phyloP scores from a whole-genome alignment of 345 rosid genomes.

The Lepidium aucheri region DNA sequence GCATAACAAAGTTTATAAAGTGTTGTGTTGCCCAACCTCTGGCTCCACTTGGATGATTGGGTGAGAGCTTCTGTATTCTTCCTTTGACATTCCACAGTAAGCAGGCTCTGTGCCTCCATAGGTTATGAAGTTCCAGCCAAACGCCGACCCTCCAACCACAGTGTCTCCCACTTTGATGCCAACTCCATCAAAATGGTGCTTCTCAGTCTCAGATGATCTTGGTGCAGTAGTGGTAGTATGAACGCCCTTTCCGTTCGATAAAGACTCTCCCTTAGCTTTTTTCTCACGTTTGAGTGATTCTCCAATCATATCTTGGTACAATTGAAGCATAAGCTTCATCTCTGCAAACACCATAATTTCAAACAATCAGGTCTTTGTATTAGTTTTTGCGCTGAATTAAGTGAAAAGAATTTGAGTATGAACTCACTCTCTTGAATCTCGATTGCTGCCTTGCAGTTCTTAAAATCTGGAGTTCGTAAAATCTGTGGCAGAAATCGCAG shows the following conservation, averaged over 20 bases:
- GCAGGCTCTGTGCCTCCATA: constrained; percentile 36
- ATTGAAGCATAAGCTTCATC: constrained; percentile 53
- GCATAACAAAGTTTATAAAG: background rate
- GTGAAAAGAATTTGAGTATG: background rate
- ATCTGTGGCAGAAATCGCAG: constrained; percentile 23
- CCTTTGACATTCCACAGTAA: constrained; percentile 66
- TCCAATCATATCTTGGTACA: constrained; percentile 45
- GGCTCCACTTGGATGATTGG: constrained; percentile 11
- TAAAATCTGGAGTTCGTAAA: constrained; percentile 58
- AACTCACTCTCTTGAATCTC: constrained; percentile 71
- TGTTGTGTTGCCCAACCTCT: background rate
- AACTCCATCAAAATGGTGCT: constrained; percentile 29
- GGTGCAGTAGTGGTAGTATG: constrained; percentile 1
- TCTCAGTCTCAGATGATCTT: constrained; percentile 30
- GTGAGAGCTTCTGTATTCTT: constrained; percentile 51
- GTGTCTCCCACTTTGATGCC: constrained; percentile 16
- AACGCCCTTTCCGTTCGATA: constrained; percentile 35
- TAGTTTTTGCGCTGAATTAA: background rate
- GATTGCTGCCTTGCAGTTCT: constrained; percentile 47
- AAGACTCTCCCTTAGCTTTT: constrained; percentile 27
- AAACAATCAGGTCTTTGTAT: background rate
- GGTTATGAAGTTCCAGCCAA: constrained; percentile 90
- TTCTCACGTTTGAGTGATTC: constrained; percentile 32
- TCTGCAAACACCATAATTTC: constrained; percentile 31
- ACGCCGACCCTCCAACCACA: constrained; percentile 79